Evolutionary conservation across 2,329 filamentous ascomycete genomes (phyloP).

Genomic region (Pseudopithomyces maydicus): DNA sequence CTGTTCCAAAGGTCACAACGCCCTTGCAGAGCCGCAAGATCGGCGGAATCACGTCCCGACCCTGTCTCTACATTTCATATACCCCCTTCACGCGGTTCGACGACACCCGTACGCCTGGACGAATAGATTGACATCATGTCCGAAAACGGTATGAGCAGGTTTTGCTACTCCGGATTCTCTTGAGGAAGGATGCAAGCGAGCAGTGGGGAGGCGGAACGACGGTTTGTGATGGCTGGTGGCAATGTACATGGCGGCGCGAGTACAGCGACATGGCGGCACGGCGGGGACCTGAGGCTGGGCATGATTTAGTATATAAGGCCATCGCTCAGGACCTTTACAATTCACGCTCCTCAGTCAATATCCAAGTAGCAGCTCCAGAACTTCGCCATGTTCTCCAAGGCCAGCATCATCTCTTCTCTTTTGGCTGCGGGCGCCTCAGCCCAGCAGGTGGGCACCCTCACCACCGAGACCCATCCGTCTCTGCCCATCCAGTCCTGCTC

Average conservation of each 20-base stretch:
- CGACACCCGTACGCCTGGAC: conserved; percentile 1
- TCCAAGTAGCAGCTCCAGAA: not conserved
- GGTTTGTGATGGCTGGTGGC: conserved; percentile 3
- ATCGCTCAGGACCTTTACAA: not conserved
- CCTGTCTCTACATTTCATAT: conserved; percentile 10
- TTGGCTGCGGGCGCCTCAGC: conserved; percentile 52
- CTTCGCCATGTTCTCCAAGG: conserved; percentile 53
- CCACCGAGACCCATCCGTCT: conserved; percentile 42
- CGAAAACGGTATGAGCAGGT: not conserved
- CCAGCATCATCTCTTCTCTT: conserved; percentile 32
- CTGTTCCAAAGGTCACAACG: not conserved
- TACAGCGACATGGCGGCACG: not conserved
- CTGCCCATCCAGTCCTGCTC: conserved; percentile 38
- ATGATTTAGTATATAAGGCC: conserved; percentile 9
- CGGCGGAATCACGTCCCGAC: conserved; percentile 15
- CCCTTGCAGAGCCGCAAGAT: conserved; percentile 11
- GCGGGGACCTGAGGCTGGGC: not conserved
- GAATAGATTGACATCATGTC: conserved; percentile 12
- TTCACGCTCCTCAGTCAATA: conserved; percentile 2
- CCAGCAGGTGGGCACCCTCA: conserved; percentile 42
- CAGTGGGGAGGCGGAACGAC: conserved; percentile 6
- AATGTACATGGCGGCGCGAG: conserved; percentile 1
- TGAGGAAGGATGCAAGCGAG: not conserved
- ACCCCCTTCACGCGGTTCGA: not conserved
- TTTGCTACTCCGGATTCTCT: conserved; percentile 8